These are phyloP conservation scores for Pseudogymnoascus sp. DNA, from an alignment of 2,329 filamentous ascomycete genomes.

Conservation along the genomic window DNA sequence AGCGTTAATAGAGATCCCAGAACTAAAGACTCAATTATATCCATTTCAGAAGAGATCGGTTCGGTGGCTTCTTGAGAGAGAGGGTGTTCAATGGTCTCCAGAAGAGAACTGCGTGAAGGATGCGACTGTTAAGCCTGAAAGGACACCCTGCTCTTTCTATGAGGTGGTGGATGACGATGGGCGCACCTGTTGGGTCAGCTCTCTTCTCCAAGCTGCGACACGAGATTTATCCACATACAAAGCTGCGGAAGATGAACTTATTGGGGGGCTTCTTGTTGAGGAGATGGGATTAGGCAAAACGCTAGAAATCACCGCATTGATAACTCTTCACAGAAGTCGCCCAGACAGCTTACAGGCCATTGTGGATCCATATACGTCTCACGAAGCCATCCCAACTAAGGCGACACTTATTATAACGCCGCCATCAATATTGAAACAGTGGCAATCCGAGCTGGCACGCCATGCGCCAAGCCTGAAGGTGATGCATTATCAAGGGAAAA, in stretches of 20 bases:
- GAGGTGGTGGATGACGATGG: conserved; percentile 37
- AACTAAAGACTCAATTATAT: conserved; percentile 46
- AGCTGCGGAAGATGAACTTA: conserved; percentile 24
- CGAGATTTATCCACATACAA: conserved; percentile 39
- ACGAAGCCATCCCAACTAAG: conserved; percentile 33
- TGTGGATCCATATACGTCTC: conserved; percentile 33
- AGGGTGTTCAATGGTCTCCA: conserved; percentile 46
- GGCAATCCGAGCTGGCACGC: conserved; percentile 49
- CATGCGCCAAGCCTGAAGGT: conserved; percentile 51
- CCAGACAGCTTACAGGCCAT: conserved; percentile 15
- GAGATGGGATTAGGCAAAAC: conserved; percentile 83
- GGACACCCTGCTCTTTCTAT: conserved; percentile 33
- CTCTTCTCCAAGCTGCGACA: conserved; percentile 52
- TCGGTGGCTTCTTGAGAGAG: conserved; percentile 59
- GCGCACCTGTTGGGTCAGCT: conserved; percentile 46
- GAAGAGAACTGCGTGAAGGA: neutral
- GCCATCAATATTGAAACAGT: conserved; percentile 48
- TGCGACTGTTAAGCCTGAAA: neutral
- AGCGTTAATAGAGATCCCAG: conserved; percentile 34
- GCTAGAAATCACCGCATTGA: conserved; percentile 62
- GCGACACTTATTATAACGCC: conserved; percentile 57
- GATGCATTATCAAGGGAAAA: conserved; percentile 45
- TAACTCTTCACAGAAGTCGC: conserved; percentile 50
- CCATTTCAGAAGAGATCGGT: conserved; percentile 65
- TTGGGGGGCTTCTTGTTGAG: conserved; percentile 60